A percentile compares a stretch with the other conserved stretches of the same genome.
Conservation (phyloP, 805 yeast species). For the Suhomyces prunicola region DNA sequence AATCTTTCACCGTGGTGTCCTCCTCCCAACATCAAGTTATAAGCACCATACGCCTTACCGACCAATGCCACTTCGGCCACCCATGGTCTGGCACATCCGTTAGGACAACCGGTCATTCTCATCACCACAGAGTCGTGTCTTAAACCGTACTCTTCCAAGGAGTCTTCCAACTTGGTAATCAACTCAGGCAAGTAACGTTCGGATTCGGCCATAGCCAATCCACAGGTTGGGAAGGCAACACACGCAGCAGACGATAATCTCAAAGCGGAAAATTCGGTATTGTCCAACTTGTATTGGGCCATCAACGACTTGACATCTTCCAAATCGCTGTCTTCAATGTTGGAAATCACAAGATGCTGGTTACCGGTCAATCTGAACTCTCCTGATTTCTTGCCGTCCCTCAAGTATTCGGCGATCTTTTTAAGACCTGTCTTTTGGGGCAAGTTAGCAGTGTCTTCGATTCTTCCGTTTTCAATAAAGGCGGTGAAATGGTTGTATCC, state of each 20-base stretch:
- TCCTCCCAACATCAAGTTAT: slow-evolving; percentile 93
- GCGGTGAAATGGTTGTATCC: slow-evolving; percentile 89
- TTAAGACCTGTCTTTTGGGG: slow-evolving; percentile 87
- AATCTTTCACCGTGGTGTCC: slow-evolving; percentile 91
- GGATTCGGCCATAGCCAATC: slow-evolving; percentile 97
- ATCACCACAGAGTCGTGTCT: slow-evolving; percentile 92
- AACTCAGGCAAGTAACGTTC: slow-evolving; percentile 88
- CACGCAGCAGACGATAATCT: slow-evolving; percentile 93
- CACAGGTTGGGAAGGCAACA: slow-evolving; percentile 98
- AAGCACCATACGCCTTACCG: slow-evolving; percentile 92
- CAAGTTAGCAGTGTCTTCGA: slow-evolving; percentile 85
- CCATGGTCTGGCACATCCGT: slow-evolving; percentile 99
- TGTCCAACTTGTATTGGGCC: slow-evolving; percentile 75
- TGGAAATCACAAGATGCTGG: slow-evolving; percentile 82
- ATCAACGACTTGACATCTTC: slow-evolving; percentile 59
- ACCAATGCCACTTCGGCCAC: slow-evolving; percentile 92
- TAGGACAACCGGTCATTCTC: slow-evolving; percentile 99
- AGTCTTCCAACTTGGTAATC: slow-evolving; percentile 76
- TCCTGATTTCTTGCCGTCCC: slow-evolving; percentile 57
- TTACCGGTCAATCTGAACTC: slow-evolving; percentile 94
- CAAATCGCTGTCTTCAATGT: slow-evolving; percentile 67
- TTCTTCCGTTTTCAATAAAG: slow-evolving; percentile 94
- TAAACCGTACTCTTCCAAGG: slow-evolving; percentile 86
- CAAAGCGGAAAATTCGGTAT: slow-evolving; percentile 75
- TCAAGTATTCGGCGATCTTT: slow-evolving; percentile 70